A percentile compares a stretch with the other conserved stretches of the same genome.
Conservation (phyloP, 2,329 filamentous ascomycete species). For the Pseudopyricularia javanii region DNA sequence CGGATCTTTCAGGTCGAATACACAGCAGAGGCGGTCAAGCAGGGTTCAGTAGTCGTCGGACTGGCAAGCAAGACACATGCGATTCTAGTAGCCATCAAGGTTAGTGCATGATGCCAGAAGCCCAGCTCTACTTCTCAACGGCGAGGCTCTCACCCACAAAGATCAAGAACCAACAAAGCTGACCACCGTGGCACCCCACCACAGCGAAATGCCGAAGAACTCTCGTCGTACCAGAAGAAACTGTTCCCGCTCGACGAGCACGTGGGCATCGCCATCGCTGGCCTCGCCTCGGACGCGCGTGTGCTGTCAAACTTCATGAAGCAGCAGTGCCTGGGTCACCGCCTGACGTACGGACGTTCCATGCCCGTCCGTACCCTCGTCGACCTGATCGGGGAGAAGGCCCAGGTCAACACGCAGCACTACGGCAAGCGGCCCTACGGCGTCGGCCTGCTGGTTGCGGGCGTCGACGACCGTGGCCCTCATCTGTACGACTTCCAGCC, state of each 20-base stretch:
- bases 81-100: slow-evolving; percentile 93
- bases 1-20: slow-evolving; percentile 99
- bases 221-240: slow-evolving; percentile 99
- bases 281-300: slow-evolving; percentile 92
- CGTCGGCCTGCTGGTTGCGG: slow-evolving; percentile 82
- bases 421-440: slow-evolving; percentile 96
- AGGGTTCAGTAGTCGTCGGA: slow-evolving; percentile 94
- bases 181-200: neutral
- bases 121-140: neutral
- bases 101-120: slow-evolving; percentile 22
- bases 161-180: neutral
- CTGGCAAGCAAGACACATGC: slow-evolving; percentile 97
- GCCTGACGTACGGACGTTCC: slow-evolving; percentile 88
- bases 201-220: slow-evolving; percentile 95
- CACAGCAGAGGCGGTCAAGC: slow-evolving; percentile 96
- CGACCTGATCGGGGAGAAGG: slow-evolving; percentile 85
- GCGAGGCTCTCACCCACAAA: neutral
- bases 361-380: slow-evolving; percentile 86
- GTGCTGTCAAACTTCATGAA: slow-evolving; percentile 99
- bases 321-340: slow-evolving; percentile 91
- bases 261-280: slow-evolving; percentile 88
- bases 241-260: slow-evolving; percentile 94
- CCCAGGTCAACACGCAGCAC: slow-evolving; percentile 94
- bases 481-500: slow-evolving; percentile 99
- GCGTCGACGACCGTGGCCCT: slow-evolving; percentile 85